Base-by-base conservation (phyloP, 495 filamentous ascomycete species). In the Xylaria sp. region DNA sequence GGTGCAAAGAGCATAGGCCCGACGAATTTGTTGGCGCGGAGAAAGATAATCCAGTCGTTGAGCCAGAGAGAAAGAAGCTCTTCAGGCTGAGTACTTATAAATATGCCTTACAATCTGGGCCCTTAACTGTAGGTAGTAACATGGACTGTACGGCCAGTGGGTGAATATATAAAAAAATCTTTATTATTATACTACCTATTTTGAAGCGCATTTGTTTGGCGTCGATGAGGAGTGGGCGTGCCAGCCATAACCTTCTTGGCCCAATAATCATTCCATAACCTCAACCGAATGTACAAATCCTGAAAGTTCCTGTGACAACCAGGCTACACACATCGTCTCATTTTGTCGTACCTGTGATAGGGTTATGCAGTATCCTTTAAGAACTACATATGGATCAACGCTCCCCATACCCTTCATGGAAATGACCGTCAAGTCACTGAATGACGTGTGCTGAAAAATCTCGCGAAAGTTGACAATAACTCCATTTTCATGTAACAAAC, bases 141-240 rank as follows among this genome's bases (percentile, higher is more conserved):
- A 44, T 70, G 57, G 44, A 29, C 59, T 64, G 59, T 70, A 35
- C 37, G 2, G 48, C 9, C 29, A 61, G 46, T n/a, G n/a, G 66
- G 59, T 7, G 61, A n/a, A 46, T 50, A 17, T 26, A 24, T 70
- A 37, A 35, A 68, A 68, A 61, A n/a, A n/a, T n/a, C 58, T 44
- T 52, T 21, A 61, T 35, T 63, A 53, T 62, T 78, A 74, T 75
- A 75, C 55, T 71, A 76, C 75, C 76, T n/a, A n/a, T n/a, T n/a
- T 55, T 37, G 44, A 67, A 40, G n/a, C 58, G 52, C 66, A 75
- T 71, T 43, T 67, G 48, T 26, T 31, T 61, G 69, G 69, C 62
- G 48, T 72, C 71, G n/a, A 53, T 40, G 61, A 17, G 64, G 43
- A 24, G 57, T 35, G 17, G 33, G 58, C 61, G 57, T 58, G 44